Evolutionary conservation across 495 filamentous ascomycete species (phyloP).

Genomic region (Extremus antarcticus): DNA sequence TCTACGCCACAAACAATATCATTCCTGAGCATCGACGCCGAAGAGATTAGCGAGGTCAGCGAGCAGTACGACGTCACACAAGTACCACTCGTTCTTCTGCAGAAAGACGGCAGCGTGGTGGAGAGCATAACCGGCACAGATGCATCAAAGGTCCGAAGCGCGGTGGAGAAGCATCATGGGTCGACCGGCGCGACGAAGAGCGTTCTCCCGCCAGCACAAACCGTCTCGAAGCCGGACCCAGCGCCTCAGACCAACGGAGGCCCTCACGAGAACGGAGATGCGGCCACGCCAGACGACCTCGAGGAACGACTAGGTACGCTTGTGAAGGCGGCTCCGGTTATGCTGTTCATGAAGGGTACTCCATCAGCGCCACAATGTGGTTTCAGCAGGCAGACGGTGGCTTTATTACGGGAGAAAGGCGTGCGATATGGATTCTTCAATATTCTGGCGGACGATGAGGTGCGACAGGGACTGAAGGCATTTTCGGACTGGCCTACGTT

Average conservation of each 20-base stretch:
- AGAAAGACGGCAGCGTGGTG: conserved; percentile 56
- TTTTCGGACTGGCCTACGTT: conserved; percentile 97
- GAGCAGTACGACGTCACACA: conserved; percentile 87
- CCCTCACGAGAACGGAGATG: too few relatives aligned
- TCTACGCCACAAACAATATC: conserved; percentile 53
- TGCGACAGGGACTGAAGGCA: conserved; percentile 87
- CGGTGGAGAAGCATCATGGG: conserved; percentile 66
- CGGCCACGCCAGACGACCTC: conserved; percentile 60
- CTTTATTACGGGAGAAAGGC: conserved; percentile 69
- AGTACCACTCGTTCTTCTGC: conserved; percentile 80
- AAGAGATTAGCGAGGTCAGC: conserved; percentile 76
- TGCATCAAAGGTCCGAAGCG: conserved; percentile 64
- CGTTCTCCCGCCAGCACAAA: conserved; percentile 44
- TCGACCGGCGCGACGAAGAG: conserved; percentile 25
- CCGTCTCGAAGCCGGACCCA: conserved; percentile 28
- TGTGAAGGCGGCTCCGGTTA: conserved; percentile 89
- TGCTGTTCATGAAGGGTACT: conserved; percentile 95
- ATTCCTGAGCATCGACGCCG: conserved; percentile 82
- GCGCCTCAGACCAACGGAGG: conserved; percentile 10
- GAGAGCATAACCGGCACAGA: conserved; percentile 82
- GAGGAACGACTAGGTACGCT: conserved; percentile 63
- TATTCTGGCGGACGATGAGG: conserved; percentile 93
- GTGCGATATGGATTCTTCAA: conserved; percentile 99
- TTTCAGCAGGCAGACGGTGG: conserved; percentile 82
- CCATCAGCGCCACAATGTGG: conserved; percentile 87